Percentiles rank a stretch among this genome's conserved stretches.
phyloP scores from a whole-genome alignment of 2,329 filamentous ascomycete species.

The Reticulascus tulasneorum region DNA sequence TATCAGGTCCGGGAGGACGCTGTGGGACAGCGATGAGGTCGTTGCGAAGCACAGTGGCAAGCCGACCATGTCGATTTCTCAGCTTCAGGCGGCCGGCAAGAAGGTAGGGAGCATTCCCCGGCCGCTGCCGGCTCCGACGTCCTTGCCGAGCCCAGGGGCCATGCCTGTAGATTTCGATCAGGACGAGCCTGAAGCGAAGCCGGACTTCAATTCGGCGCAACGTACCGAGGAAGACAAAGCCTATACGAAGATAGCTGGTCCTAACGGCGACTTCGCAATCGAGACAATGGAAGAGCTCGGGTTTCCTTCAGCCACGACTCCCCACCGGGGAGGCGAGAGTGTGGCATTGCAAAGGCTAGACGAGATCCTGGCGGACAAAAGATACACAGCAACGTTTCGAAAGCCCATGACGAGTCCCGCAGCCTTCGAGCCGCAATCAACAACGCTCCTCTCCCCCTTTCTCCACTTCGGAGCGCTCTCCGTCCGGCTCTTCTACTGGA shows the following conservation, averaged over 20 bases:
- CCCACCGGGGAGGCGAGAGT: conserved; percentile 68
- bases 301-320: conserved; percentile 59
- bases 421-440: conserved; percentile 67
- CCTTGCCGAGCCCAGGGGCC: conserved; percentile 61
- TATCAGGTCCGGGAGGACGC: conserved; percentile 59
- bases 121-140: conserved; percentile 56
- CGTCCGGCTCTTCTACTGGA: conserved; percentile 71
- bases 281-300: conserved; percentile 70
- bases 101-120: conserved; percentile 59
- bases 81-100: conserved; percentile 59
- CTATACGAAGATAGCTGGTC: conserved; percentile 61
- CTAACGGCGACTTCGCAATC: conserved; percentile 64
- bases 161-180: conserved; percentile 58
- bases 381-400: conserved; percentile 69
- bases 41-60: conserved; percentile 62
- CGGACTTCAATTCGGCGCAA: conserved; percentile 58
- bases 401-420: conserved; percentile 75
- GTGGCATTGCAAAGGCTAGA: conserved; percentile 55
- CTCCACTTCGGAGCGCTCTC: conserved; percentile 71
- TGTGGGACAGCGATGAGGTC: conserved; percentile 70
- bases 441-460: conserved; percentile 69
- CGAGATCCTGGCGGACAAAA: conserved; percentile 55
- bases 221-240: conserved; percentile 51
- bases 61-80: conserved; percentile 70
- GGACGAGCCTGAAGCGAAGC: conserved; percentile 41